Evolutionary conservation across 306 rosid genomes (phyloP).

Genomic region (Cucurbita ficifolia): DNA sequence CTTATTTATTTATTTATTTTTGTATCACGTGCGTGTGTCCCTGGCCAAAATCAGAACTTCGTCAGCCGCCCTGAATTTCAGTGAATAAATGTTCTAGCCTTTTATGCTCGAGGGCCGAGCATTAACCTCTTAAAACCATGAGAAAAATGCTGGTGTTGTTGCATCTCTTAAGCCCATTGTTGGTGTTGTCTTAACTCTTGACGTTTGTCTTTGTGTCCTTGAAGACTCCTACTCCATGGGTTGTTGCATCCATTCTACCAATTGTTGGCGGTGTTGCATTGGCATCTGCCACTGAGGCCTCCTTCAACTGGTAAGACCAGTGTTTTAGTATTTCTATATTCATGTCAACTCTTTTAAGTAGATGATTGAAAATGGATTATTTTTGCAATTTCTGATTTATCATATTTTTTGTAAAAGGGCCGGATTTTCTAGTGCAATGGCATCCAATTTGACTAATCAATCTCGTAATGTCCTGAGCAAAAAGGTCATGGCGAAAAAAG

Average conservation of each 20-base stretch:
- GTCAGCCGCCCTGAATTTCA: neutral
- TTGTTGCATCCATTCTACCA: slow-evolving; percentile 67
- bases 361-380: neutral
- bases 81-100: neutral
- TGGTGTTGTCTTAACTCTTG: slow-evolving; percentile 10
- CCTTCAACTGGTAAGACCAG: slow-evolving; percentile 69
- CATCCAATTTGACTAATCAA: slow-evolving; percentile 86
- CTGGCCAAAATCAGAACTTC: neutral
- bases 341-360: neutral
- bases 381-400: slow-evolving; percentile 1
- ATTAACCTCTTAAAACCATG: neutral
- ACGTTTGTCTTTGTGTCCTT: neutral
- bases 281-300: slow-evolving; percentile 78
- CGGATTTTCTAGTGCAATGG: slow-evolving; percentile 98
- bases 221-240: slow-evolving; percentile 73
- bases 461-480: slow-evolving; percentile 98
- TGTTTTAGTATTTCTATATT: neutral
- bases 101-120: neutral
- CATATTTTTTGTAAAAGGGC: slow-evolving; percentile 34
- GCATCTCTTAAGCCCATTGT: neutral
- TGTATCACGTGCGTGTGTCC: neutral
- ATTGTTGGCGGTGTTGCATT: slow-evolving; percentile 83
- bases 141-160: neutral
- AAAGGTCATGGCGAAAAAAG: slow-evolving; percentile 76
- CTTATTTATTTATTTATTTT: neutral